Evolutionary conservation across 306 rosid genomes (phyloP), one percentile per base, ranked within the genome.

Genomic region (Inga leiocalycina): DNA sequence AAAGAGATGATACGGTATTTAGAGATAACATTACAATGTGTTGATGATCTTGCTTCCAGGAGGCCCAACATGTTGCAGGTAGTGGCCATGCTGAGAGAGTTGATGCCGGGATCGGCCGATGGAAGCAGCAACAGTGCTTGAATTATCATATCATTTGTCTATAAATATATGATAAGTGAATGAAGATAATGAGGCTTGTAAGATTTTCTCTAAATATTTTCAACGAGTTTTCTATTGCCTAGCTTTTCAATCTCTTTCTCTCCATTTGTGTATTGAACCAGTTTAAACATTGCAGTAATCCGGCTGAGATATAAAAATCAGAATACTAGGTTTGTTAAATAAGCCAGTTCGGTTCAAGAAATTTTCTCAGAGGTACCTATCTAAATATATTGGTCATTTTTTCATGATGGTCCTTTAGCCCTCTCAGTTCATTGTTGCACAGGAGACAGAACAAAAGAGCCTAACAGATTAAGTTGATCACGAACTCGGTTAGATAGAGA

Each of bases 51-150:
- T 66, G 93, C 98, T 78, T 95, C 98, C n/a, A 93, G 57, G 72
- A 91, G 98, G 91, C 98, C 98, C 70, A 95, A 84, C 83, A 95
- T 95, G 98, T 83, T 93, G 89, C 98, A 95, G 90, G 97, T 88
- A 54, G 98, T 93, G 66, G 89, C 97, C 37, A 82, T 91, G 95
- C 88, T 95, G 69, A 87, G 98, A 78, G 98, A 93, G 86, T 87
- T 95, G 64, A 89, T 90, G 85, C 91, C 95, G 48, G 97, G 89
- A 84, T 92, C 95, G 80, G 87, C 86, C 24, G 89, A 84, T 22
- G 97, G 94, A 85, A 94, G 92, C 86, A 91, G 94, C 93, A 95
- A 89, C 86, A 95, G 93, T 86, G 83, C 91, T 82, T 95, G 90
- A 89, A 78, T 56, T 62, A 77, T n/a, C 41, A 62, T 76, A 24